These are phyloP conservation scores for Aurinia saxatilis DNA, from an alignment of 345 rosid genomes.

Conservation along the genomic window DNA sequence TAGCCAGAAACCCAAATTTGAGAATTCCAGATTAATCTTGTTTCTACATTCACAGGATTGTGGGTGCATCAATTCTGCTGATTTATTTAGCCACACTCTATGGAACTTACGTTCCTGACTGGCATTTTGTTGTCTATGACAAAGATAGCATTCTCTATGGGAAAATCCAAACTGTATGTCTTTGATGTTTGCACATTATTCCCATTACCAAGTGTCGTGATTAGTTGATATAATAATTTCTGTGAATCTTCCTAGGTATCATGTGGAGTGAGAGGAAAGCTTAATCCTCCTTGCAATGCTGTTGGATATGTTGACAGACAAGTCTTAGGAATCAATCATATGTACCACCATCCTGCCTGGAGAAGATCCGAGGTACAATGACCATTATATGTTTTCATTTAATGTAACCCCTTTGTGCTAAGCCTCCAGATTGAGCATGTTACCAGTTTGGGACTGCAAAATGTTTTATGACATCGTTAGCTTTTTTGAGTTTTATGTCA, in stretches of 20 bases:
- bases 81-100: slow-evolving; percentile 51
- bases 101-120: slow-evolving; percentile 68
- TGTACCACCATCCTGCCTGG: slow-evolving; percentile 89
- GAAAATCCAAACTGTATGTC: slow-evolving; percentile 51
- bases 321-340: slow-evolving; percentile 63
- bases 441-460: too few species aligned
- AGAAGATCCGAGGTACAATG: slow-evolving; percentile 66
- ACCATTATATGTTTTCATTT: background rate
- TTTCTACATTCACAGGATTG: slow-evolving; percentile 45
- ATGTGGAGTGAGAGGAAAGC: slow-evolving; percentile 69
- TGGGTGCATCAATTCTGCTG: slow-evolving; percentile 45
- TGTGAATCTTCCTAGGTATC: slow-evolving; percentile 40
- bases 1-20: background rate
- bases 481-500: background rate
- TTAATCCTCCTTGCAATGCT: slow-evolving; percentile 87
- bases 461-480: background rate
- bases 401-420: background rate
- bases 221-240: background rate
- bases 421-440: background rate
- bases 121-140: slow-evolving; percentile 53
- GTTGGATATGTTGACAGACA: slow-evolving; percentile 70
- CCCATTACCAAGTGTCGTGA: background rate
- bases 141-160: slow-evolving; percentile 49
- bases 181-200: background rate
- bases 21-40: background rate